These are phyloP conservation scores for Singerocomus rubriflavus DNA, from an alignment of 1,284 basidiomycete genomes.

Conservation along the genomic window DNA sequence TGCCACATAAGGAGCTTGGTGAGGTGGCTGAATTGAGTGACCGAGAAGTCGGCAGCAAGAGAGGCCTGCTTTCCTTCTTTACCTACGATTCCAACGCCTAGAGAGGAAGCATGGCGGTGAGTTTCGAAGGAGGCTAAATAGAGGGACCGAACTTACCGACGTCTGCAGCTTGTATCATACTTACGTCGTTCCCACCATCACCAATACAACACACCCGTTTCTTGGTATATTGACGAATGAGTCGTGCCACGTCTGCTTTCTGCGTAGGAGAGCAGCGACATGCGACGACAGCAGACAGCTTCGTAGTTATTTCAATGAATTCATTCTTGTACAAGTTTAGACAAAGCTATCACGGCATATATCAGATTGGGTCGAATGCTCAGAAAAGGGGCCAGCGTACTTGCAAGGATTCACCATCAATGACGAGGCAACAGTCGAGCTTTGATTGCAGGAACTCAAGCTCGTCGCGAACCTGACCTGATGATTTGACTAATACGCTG, in stretches of 20 bases:
- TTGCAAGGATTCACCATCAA: constrained; percentile 97
- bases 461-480: constrained; percentile 82
- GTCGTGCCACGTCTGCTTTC: constrained; percentile 93
- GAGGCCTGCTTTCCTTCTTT: constrained; percentile 99
- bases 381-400: constrained; percentile 37
- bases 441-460: constrained; percentile 96
- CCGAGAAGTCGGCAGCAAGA: constrained; percentile 95
- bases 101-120: neutral
- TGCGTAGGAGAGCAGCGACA: constrained; percentile 99
- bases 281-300: constrained; percentile 93
- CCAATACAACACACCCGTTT: constrained; percentile 98
- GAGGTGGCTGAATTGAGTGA: constrained; percentile 93
- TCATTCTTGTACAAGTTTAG: constrained; percentile 88
- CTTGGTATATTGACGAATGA: constrained; percentile 87
- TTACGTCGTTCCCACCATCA: constrained; percentile 93
- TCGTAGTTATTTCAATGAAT: constrained; percentile 95
- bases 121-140: neutral
- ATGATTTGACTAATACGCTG: constrained; percentile 66
- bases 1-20: constrained; percentile 97
- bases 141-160: constrained; percentile 62
- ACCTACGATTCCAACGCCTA: constrained; percentile 96
- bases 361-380: neutral
- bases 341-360: constrained; percentile 59
- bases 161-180: constrained; percentile 94
- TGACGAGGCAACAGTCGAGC: constrained; percentile 95